phyloP scores from a whole-genome alignment of 1,284 basidiomycete genomes.

The Sanghuangporus sanghuang region DNA sequence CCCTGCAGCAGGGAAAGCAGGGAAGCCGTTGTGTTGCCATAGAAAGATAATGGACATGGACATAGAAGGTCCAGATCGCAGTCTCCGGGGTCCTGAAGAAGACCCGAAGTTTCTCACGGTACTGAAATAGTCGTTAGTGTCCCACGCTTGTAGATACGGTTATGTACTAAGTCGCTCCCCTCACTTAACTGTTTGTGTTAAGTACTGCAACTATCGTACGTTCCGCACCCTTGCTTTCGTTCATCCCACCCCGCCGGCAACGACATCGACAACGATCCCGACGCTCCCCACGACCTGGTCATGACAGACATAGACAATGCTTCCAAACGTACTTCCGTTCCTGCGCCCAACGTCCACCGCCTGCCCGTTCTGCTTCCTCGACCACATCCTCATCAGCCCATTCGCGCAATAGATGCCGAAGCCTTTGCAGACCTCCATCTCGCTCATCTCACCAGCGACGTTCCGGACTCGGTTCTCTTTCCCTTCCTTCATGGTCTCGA shows the following conservation, averaged over 20 bases:
- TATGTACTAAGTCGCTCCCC: background rate
- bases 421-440: constrained; percentile 60
- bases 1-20: background rate
- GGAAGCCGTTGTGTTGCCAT: background rate
- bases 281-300: background rate
- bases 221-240: background rate
- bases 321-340: background rate
- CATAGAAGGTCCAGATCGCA: background rate
- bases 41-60: background rate
- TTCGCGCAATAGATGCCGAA: constrained; percentile 47
- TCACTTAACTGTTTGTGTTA: background rate
- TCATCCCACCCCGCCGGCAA: background rate
- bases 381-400: constrained; percentile 34
- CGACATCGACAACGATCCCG: constrained; percentile 6
- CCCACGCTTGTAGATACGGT: background rate
- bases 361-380: constrained; percentile 36
- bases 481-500: constrained; percentile 83
- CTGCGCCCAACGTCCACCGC: constrained; percentile 1
- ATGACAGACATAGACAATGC: constrained; percentile 6
- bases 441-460: constrained; percentile 57
- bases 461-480: constrained; percentile 74
- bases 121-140: background rate
- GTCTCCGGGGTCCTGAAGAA: background rate
- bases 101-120: background rate
- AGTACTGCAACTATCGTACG: too few species aligned